A percentile compares a stretch with the other conserved stretches of the same genome.
phyloP scores from a whole-genome alignment of 1,284 basidiomycete species.

The Cutaneotrichosporon sp. region DNA sequence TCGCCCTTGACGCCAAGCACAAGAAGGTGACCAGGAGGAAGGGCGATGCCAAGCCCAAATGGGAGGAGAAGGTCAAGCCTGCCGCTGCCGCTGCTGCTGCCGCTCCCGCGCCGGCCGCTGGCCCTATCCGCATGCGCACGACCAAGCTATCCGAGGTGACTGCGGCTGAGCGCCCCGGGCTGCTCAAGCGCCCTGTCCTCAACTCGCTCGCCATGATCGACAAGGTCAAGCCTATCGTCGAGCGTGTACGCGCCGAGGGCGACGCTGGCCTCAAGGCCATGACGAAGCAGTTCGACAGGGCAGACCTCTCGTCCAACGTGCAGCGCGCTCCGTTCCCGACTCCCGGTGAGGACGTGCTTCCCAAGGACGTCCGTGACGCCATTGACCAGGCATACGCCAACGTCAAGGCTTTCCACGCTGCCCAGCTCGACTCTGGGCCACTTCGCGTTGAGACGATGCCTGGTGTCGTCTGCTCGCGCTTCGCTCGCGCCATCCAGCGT shows the following conservation, averaged over 20 bases:
- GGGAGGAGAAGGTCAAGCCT: slow-evolving; percentile 54
- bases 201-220: slow-evolving; percentile 91
- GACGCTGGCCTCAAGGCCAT: slow-evolving; percentile 84
- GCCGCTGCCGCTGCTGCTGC: slow-evolving; percentile 37
- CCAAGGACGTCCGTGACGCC: slow-evolving; percentile 67
- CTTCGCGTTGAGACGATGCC: slow-evolving; percentile 96
- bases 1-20: slow-evolving; percentile 79
- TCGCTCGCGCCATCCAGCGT: slow-evolving; percentile 87
- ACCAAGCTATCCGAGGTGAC: slow-evolving; percentile 63
- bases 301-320: slow-evolving; percentile 56
- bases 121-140: slow-evolving; percentile 71
- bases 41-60: slow-evolving; percentile 92
- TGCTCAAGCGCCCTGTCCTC: slow-evolving; percentile 87
- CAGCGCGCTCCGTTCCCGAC: slow-evolving; percentile 54
- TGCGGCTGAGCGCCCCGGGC: slow-evolving; percentile 61
- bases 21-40: slow-evolving; percentile 82
- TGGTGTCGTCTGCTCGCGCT: slow-evolving; percentile 90
- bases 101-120: slow-evolving; percentile 46
- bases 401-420: slow-evolving; percentile 84
- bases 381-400: slow-evolving; percentile 93
- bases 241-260: slow-evolving; percentile 77
- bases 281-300: slow-evolving; percentile 89
- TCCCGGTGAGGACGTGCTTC: slow-evolving; percentile 59
- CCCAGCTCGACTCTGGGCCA: slow-evolving; percentile 69
- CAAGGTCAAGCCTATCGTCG: slow-evolving; percentile 93